A percentile compares a stretch with the other conserved stretches of the same genome.
phyloP scores from a whole-genome alignment of 1,139 yeast genomes.

The Hyphopichia fennica region DNA sequence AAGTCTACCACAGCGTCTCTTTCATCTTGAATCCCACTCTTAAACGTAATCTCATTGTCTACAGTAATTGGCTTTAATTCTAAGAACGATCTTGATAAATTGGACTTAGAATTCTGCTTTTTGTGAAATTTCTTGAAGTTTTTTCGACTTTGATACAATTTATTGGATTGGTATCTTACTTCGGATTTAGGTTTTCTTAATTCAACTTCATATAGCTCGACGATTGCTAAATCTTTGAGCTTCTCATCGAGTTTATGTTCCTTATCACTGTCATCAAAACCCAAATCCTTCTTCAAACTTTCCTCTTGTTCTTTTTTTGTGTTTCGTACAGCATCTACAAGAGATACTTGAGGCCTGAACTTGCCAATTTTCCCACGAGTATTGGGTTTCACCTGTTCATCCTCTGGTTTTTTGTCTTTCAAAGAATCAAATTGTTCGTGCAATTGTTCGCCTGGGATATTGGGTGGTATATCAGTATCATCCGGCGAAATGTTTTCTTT shows the following conservation, averaged over 20 bases:
- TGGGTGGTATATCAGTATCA: too few relatives aligned
- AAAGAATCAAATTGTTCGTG: too few relatives aligned
- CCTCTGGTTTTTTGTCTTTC: not conserved
- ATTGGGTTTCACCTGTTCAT: not conserved
- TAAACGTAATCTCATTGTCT: constrained; percentile 11
- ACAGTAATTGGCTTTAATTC: constrained; percentile 20
- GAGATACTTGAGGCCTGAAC: constrained; percentile 20
- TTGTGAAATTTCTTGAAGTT: constrained; percentile 41
- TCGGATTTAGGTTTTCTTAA: constrained; percentile 10
- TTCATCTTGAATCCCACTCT: constrained; percentile 3
- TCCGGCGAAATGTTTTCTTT: too few relatives aligned
- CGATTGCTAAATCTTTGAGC: constrained; percentile 30
- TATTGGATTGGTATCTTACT: constrained; percentile 2
- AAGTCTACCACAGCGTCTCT: constrained; percentile 5
- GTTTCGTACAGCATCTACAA: constrained; percentile 35
- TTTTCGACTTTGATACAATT: constrained; percentile 23
- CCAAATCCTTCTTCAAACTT: constrained; percentile 28
- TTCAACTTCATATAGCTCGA: constrained; percentile 32
- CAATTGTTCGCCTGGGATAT: too few relatives aligned
- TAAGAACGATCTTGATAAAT: constrained; percentile 25
- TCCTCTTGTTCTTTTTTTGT: constrained; percentile 29
- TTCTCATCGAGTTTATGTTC: constrained; percentile 8
- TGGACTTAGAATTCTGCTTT: constrained; percentile 19
- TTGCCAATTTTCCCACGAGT: constrained; percentile 6
- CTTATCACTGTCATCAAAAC: constrained; percentile 18